These are phyloP conservation scores for apple (Malus domestica) DNA, from an alignment of 306 rosid genomes.

Conservation along the genomic window ASM211411v1 NC_041798.1:3011001-3011500, in stretches of 20 bases:
- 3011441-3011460: slow-evolving; percentile 82
- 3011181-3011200: slow-evolving; percentile 72
- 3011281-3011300: slow-evolving; percentile 63
- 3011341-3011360: neutral
- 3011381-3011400: slow-evolving; percentile 92
- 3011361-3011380: slow-evolving; percentile 33
- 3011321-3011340: neutral
- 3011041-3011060: slow-evolving; percentile 37
- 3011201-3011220: slow-evolving; percentile 89
- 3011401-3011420: slow-evolving; percentile 77
- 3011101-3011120: slow-evolving; percentile 87
- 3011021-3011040: slow-evolving; percentile 38
- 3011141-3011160: slow-evolving; percentile 94
- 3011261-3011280: slow-evolving; percentile 82
- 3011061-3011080: slow-evolving; percentile 50
- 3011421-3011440: slow-evolving; percentile 77
- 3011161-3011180: slow-evolving; percentile 79
- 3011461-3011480: slow-evolving; percentile 50
- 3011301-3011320: slow-evolving; percentile 13
- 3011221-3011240: slow-evolving; percentile 95
- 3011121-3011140: slow-evolving; percentile 86
- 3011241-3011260: slow-evolving; percentile 91
- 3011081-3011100: slow-evolving; percentile 94
- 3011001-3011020: slow-evolving; percentile 24
- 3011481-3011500: slow-evolving; percentile 51